Conservation (phyloP, 331 rosid species). For the Cydonia oblonga region DNA sequence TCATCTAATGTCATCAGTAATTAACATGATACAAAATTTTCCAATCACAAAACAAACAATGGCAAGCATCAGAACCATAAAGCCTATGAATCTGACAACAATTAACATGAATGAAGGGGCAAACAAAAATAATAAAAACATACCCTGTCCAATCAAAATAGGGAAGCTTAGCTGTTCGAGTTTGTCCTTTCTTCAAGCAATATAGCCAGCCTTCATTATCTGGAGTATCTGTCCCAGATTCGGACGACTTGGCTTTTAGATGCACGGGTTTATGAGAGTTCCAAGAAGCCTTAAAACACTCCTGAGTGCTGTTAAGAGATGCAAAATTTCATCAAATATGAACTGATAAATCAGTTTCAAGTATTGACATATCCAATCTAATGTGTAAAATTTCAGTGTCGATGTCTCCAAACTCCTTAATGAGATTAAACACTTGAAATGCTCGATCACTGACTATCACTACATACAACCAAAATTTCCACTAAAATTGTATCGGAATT, state of each 20-base stretch:
- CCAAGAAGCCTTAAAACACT: slow-evolving; percentile 93
- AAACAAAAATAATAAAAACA: slow-evolving; percentile 5
- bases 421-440: not conserved
- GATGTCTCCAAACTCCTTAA: not conserved
- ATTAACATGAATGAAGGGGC: not conserved
- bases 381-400: not conserved
- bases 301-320: slow-evolving; percentile 72
- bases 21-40: not conserved
- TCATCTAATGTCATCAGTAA: not conserved
- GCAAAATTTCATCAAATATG: not conserved
- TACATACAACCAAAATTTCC: not conserved
- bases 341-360: not conserved
- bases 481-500: not conserved
- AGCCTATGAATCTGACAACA: not conserved
- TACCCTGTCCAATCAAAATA: slow-evolving; percentile 96
- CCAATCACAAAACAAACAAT: not conserved
- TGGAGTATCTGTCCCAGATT: slow-evolving; percentile 26
- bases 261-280: slow-evolving; percentile 80
- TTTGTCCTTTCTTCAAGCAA: slow-evolving; percentile 73
- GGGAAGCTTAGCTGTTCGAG: slow-evolving; percentile 70
- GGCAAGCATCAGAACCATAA: not conserved
- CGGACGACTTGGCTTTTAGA: slow-evolving; percentile 47
- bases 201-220: slow-evolving; percentile 63
- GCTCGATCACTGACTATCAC: not conserved
- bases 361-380: not conserved